phyloP scores from a whole-genome alignment of 2,329 filamentous ascomycete species.

The Macroventuria anomochaeta region DNA sequence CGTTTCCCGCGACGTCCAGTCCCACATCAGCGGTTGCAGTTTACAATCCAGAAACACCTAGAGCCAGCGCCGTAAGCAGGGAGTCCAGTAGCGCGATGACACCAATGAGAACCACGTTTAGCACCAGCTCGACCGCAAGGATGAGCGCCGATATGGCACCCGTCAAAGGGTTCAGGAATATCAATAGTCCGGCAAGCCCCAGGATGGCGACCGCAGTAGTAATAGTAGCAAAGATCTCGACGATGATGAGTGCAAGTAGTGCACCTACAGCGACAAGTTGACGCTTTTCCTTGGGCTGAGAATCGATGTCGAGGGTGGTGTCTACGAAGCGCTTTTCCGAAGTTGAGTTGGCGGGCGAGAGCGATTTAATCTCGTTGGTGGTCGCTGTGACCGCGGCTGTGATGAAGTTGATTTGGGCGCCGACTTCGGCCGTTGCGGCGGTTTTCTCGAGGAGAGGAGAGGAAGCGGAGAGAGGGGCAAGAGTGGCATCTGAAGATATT shows the following conservation, averaged over 20 bases:
- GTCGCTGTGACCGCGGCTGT: slow-evolving; percentile 19
- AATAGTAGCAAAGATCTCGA: slow-evolving; percentile 30
- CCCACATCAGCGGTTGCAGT: too few species aligned
- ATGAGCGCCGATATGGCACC: slow-evolving; percentile 23
- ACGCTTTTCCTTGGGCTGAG: slow-evolving; percentile 16
- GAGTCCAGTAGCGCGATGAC: slow-evolving; percentile 26
- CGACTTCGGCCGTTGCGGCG: slow-evolving; percentile 25
- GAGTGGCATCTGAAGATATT: slow-evolving; percentile 22
- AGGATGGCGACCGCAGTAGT: slow-evolving; percentile 25
- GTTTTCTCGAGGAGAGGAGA: slow-evolving; percentile 26
- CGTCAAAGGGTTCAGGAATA: slow-evolving; percentile 26
- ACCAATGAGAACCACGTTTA: slow-evolving; percentile 23
- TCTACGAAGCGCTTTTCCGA: background rate
- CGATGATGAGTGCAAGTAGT: slow-evolving; percentile 25
- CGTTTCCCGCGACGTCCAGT: too few species aligned
- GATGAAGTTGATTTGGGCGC: slow-evolving; percentile 24
- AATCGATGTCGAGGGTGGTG: background rate
- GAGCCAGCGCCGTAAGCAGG: slow-evolving; percentile 19
- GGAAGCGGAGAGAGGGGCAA: slow-evolving; percentile 23
- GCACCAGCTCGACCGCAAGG: slow-evolving; percentile 23
- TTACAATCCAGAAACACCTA: slow-evolving; percentile 12
- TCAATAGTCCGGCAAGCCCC: slow-evolving; percentile 21
- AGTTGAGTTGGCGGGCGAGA: slow-evolving; percentile 14
- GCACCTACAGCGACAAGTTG: slow-evolving; percentile 20
- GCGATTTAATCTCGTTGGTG: slow-evolving; percentile 15